Evolutionary conservation across 2,329 filamentous ascomycete genomes (phyloP).

Genomic region (Sarocladium strictum): DNA sequence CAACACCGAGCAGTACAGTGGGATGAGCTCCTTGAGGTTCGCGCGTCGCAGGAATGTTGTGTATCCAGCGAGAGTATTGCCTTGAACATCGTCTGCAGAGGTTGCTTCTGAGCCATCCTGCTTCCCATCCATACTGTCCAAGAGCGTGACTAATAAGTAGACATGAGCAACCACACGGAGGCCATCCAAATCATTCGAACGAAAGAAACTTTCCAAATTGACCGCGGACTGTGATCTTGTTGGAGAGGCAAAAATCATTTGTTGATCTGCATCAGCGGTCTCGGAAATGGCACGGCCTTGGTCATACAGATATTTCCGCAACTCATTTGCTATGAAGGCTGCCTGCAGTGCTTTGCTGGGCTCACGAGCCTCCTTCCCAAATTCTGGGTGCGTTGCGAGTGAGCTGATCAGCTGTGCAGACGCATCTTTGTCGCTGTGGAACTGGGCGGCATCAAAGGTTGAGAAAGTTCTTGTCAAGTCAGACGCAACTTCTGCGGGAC

Average conservation of each 20-base stretch:
- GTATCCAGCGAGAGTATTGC: slow-evolving; percentile 77
- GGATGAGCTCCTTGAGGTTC: slow-evolving; percentile 71
- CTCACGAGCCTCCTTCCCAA: slow-evolving; percentile 51
- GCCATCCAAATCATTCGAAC: slow-evolving; percentile 53
- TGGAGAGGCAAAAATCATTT: not conserved
- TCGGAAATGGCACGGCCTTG: slow-evolving; percentile 39
- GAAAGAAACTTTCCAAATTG: slow-evolving; percentile 39
- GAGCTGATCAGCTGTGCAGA: slow-evolving; percentile 47
- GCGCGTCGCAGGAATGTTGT: slow-evolving; percentile 70
- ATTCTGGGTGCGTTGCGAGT: slow-evolving; percentile 51
- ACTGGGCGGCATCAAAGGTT: slow-evolving; percentile 59
- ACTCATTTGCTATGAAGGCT: slow-evolving; percentile 61
- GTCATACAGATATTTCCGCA: slow-evolving; percentile 51
- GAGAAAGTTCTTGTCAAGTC: slow-evolving; percentile 53
- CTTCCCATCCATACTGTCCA: slow-evolving; percentile 47
- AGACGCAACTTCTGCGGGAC: slow-evolving; percentile 46
- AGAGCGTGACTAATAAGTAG: slow-evolving; percentile 58
- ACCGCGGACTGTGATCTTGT: not conserved
- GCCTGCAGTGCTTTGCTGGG: slow-evolving; percentile 74
- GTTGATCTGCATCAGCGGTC: not conserved
- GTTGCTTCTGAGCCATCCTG: not conserved
- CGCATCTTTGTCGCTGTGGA: slow-evolving; percentile 49
- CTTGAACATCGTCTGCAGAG: slow-evolving; percentile 31
- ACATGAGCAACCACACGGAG: slow-evolving; percentile 64
- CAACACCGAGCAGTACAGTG: slow-evolving; percentile 81